phyloP scores from a whole-genome alignment of 805 yeast genomes.

The Torulaspora quercuum region DNA sequence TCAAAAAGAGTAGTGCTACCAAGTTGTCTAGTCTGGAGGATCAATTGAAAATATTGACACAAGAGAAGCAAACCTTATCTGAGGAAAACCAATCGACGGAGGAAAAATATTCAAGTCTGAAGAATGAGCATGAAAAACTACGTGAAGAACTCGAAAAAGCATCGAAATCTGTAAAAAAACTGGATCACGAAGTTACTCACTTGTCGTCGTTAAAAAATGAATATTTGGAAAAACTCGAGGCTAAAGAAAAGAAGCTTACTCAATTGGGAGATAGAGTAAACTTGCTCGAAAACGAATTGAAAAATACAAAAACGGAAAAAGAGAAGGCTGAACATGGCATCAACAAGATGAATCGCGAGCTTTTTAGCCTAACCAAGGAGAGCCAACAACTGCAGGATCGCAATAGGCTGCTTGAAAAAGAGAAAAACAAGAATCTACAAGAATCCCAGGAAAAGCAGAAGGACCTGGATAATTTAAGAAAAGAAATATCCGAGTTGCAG shows the following conservation, averaged over 20 bases:
- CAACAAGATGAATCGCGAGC: conserved; percentile 84
- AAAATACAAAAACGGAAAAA: conserved; percentile 39
- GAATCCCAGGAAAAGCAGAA: conserved; percentile 25
- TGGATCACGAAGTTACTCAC: conserved; percentile 24
- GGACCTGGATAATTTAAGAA: conserved; percentile 21
- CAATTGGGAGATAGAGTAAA: conserved; percentile 23
- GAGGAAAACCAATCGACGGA: conserved; percentile 13
- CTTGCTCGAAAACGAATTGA: conserved; percentile 28
- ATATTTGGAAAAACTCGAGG: conserved; percentile 38
- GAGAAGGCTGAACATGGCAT: conserved; percentile 79
- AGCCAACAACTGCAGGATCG: conserved; percentile 50
- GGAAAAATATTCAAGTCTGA: conserved; percentile 14
- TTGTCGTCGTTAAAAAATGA: conserved; percentile 33
- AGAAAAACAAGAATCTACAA: conserved; percentile 38
- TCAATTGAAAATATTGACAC: conserved; percentile 10
- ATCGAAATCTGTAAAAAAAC: conserved; percentile 16
- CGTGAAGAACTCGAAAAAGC: conserved; percentile 17
- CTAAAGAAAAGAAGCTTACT: conserved; percentile 17
- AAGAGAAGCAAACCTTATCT: conserved; percentile 7
- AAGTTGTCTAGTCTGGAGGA: conserved; percentile 25
- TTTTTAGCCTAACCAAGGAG: conserved; percentile 60
- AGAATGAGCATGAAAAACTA: conserved; percentile 14
- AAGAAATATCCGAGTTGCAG: conserved; percentile 8
- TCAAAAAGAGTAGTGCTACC: conserved; percentile 33
- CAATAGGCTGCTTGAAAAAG: conserved; percentile 44